phyloP scores from a whole-genome alignment of 352 stramenopile species.

The Globisporangium spinosum region DNA sequence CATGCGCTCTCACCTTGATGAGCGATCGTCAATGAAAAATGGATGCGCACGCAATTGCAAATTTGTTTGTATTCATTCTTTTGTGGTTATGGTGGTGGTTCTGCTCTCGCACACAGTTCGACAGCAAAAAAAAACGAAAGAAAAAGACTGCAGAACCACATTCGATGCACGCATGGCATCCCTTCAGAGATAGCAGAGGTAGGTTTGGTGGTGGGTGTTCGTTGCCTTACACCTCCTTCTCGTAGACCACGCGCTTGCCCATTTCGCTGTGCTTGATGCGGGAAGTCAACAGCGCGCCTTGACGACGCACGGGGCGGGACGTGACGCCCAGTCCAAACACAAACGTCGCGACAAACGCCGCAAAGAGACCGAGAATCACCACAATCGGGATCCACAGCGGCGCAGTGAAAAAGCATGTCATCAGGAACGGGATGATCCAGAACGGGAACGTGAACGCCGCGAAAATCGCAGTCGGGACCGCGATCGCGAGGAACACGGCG shows the following conservation, averaged over 20 bases:
- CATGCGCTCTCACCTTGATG: neutral
- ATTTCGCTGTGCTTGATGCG: constrained; percentile 83
- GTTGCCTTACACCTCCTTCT: constrained; percentile 53
- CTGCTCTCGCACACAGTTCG: neutral
- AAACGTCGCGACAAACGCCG: constrained; percentile 64
- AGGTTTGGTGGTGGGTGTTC: neutral
- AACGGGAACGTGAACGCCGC: constrained; percentile 79
- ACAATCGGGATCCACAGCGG: constrained; percentile 74
- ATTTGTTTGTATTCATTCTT: neutral
- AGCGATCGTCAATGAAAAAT: neutral
- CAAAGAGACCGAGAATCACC: constrained; percentile 56
- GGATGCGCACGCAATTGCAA: neutral
- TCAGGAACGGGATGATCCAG: constrained; percentile 81
- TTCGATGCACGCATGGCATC: neutral
- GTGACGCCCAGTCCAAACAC: constrained; percentile 74
- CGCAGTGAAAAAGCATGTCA: constrained; percentile 73
- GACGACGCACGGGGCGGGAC: constrained; percentile 69
- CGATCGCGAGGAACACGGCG: constrained; percentile 62
- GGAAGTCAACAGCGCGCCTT: constrained; percentile 61
- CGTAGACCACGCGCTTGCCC: constrained; percentile 79
- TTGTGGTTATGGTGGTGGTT: neutral
- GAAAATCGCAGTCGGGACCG: constrained; percentile 62
- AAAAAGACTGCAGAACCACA: constrained; percentile 2
- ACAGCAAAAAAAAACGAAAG: neutral
- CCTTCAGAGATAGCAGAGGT: neutral